These are phyloP conservation scores for Fraxinus albicans DNA, from an alignment of 305 asterid species.

Conservation along the genomic window DNA sequence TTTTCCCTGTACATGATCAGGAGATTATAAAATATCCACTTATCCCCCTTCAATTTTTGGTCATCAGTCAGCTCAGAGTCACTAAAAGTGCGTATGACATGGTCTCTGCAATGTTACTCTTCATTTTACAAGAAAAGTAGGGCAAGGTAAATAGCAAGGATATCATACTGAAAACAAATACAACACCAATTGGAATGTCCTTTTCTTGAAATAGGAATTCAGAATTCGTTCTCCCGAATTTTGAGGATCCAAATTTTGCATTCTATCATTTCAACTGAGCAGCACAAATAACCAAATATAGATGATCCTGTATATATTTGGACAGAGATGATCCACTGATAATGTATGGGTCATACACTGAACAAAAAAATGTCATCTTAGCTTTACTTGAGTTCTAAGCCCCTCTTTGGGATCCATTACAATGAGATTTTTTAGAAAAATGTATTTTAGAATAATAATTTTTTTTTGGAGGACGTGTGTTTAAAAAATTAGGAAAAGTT, in stretches of 20 bases:
- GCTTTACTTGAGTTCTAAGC: background rate
- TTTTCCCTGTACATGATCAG: background rate
- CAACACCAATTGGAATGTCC: background rate
- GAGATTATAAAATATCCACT: background rate
- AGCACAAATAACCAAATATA: background rate
- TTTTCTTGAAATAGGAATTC: background rate
- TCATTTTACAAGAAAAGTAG: background rate
- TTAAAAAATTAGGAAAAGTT: background rate
- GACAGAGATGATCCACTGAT: background rate
- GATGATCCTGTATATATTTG: background rate
- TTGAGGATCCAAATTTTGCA: background rate
- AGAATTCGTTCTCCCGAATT: background rate
- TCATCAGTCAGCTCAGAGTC: background rate
- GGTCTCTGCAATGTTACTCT: background rate
- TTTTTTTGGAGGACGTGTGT: no score
- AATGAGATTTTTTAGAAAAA: background rate
- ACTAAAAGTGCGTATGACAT: conserved; percentile 10
- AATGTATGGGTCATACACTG: background rate
- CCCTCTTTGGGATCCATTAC: background rate
- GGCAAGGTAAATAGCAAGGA: background rate
- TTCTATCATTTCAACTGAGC: background rate
- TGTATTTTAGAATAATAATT: background rate
- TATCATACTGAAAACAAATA: background rate
- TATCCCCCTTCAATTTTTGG: background rate
- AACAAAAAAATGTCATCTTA: no score